Conservation (phyloP, 1,139 yeast species). For the Hemisphaericaspora subhashii region DNA sequence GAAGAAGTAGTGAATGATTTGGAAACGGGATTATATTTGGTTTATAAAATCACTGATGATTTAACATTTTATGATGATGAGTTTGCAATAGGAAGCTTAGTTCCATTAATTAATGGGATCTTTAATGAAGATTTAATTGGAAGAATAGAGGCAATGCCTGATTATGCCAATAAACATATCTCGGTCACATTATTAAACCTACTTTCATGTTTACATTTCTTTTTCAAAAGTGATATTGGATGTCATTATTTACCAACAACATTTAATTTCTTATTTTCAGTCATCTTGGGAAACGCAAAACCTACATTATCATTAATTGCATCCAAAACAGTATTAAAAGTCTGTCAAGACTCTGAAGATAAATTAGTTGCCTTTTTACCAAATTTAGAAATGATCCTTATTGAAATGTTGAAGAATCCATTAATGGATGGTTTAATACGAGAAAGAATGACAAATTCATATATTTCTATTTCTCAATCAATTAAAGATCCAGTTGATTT, state of each 20-base stretch:
- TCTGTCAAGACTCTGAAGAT: constrained; percentile 61
- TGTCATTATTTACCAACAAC: constrained; percentile 42
- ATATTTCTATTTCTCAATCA: constrained; percentile 60
- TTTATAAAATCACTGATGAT: constrained; percentile 55
- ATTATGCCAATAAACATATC: constrained; percentile 11
- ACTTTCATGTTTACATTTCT: constrained; percentile 56
- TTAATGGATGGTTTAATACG: constrained; percentile 52
- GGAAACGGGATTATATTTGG: constrained; percentile 69
- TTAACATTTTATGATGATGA: constrained; percentile 42
- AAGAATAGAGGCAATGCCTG: constrained; percentile 16
- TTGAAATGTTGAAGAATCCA: constrained; percentile 51
- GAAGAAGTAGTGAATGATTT: constrained; percentile 32
- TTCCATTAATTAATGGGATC: constrained; percentile 27
- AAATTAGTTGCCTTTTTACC: constrained; percentile 49
- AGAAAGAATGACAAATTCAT: constrained; percentile 60
- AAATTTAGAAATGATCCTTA: constrained; percentile 50
- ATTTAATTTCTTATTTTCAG: constrained; percentile 47
- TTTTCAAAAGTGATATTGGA: constrained; percentile 43
- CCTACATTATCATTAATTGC: constrained; percentile 40
- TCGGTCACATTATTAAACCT: constrained; percentile 15
- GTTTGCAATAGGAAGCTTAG: constrained; percentile 20
- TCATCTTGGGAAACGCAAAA: constrained; percentile 23
- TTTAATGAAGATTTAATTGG: constrained; percentile 28
- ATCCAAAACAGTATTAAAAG: constrained; percentile 58
- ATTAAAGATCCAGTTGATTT: constrained; percentile 41